Evolutionary conservation across 2,329 filamentous ascomycete species (phyloP).

Genomic region (Fusarium sp.): DNA sequence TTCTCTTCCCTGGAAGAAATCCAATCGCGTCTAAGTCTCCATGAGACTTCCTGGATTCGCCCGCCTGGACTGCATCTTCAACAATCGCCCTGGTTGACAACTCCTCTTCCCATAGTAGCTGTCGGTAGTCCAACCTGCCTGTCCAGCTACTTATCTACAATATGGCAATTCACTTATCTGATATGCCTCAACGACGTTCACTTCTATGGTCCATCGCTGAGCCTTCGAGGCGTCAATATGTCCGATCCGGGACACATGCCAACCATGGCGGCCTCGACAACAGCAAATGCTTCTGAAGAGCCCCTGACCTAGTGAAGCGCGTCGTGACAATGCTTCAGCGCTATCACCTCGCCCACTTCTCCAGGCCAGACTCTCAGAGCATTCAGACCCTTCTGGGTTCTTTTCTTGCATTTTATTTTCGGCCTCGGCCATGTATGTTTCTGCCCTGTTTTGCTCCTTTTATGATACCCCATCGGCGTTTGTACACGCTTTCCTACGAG

Average conservation of each 20-base stretch:
- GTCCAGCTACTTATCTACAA: slow-evolving; percentile 34
- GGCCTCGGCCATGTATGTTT: slow-evolving; percentile 31
- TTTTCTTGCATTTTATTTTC: slow-evolving; percentile 29
- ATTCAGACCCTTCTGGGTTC: slow-evolving; percentile 14
- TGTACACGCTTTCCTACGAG: slow-evolving; percentile 59
- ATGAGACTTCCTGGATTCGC: slow-evolving; percentile 11
- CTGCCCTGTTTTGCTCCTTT: slow-evolving; percentile 43
- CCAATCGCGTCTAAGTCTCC: slow-evolving; percentile 40
- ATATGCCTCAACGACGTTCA: slow-evolving; percentile 25
- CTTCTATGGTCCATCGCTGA: slow-evolving; percentile 26
- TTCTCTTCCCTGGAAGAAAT: slow-evolving; percentile 52
- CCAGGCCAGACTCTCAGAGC: slow-evolving; percentile 9
- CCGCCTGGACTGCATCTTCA: slow-evolving; percentile 45
- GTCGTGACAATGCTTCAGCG: slow-evolving; percentile 66
- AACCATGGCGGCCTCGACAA: slow-evolving; percentile 49
- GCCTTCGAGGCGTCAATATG: background rate
- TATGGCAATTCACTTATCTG: slow-evolving; percentile 5
- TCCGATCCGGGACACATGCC: background rate
- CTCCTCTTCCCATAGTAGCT: slow-evolving; percentile 19
- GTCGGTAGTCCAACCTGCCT: slow-evolving; percentile 54
- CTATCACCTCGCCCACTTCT: slow-evolving; percentile 53
- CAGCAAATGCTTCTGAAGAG: slow-evolving; percentile 54
- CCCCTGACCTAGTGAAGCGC: slow-evolving; percentile 38
- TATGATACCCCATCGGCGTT: slow-evolving; percentile 60
- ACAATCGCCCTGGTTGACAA: slow-evolving; percentile 38